Conservation (phyloP, 2,329 filamentous ascomycete species). For the Alternaria dauci region DNA sequence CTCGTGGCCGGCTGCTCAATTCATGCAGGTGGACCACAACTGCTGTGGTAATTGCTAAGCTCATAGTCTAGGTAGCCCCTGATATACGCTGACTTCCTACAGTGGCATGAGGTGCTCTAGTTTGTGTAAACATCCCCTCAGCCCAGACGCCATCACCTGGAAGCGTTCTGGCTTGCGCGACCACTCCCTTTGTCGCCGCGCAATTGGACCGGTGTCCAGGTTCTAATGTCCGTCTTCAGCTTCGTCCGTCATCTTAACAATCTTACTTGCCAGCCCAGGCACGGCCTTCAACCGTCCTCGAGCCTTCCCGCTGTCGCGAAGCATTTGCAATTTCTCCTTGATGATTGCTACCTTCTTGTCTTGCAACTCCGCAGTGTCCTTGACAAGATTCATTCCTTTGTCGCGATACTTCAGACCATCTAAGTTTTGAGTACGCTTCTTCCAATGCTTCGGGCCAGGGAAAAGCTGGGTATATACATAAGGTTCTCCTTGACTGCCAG, state of each 20-base stretch:
- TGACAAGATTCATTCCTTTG: background rate
- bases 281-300: background rate
- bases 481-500: background rate
- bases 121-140: background rate
- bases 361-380: background rate
- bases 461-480: background rate
- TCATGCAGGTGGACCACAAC: background rate
- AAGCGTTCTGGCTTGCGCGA: background rate
- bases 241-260: background rate
- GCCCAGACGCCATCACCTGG: background rate
- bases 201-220: background rate
- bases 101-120: background rate
- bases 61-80: background rate
- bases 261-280: background rate
- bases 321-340: background rate
- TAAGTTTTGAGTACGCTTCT: background rate
- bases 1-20: background rate
- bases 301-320: background rate
- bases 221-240: background rate
- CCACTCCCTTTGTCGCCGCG: background rate
- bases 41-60: background rate
- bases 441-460: background rate
- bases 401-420: background rate
- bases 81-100: background rate
- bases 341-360: slow-evolving; percentile 1